Evolutionary conservation across 805 yeast genomes (phyloP).

Genomic region (Wickerhamomyces alni): DNA sequence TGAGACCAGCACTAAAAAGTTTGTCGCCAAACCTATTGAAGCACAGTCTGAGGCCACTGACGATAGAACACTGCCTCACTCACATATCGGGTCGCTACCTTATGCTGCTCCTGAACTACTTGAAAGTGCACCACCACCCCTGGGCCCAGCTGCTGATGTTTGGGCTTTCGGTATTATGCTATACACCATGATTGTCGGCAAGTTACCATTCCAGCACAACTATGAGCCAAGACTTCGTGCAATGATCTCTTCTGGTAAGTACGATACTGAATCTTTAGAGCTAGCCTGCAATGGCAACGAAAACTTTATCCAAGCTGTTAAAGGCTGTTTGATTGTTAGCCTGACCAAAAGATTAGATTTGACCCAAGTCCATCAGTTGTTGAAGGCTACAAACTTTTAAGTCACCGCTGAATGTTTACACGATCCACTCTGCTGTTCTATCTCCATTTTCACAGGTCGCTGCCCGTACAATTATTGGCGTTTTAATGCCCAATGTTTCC

Average conservation of each 20-base stretch:
- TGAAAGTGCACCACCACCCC: conserved; percentile 51
- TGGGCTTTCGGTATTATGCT: conserved; percentile 88
- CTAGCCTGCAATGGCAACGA: conserved; percentile 30
- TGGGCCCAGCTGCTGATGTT: conserved; percentile 67
- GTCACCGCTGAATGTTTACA: too few species aligned
- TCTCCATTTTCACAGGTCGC: too few species aligned
- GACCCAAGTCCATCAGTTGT: conserved; percentile 26
- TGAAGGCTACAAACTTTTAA: not conserved
- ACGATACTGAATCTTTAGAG: conserved; percentile 40
- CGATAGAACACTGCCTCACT: conserved; percentile 38
- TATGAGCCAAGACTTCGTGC: conserved; percentile 75
- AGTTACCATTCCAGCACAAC: conserved; percentile 78
- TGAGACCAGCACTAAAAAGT: conserved; percentile 3
- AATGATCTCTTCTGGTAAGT: conserved; percentile 63
- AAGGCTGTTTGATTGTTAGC: conserved; percentile 50
- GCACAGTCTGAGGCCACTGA: conserved; percentile 2
- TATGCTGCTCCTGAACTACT: conserved; percentile 88
- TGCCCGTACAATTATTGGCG: too few species aligned
- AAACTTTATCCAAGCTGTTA: conserved; percentile 30
- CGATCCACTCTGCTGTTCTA: too few species aligned
- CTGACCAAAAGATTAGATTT: conserved; percentile 47
- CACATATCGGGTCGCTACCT: conserved; percentile 84
- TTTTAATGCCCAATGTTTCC: too few species aligned
- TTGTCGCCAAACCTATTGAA: conserved; percentile 13
- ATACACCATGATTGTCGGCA: conserved; percentile 68